Conservation (phyloP, 495 filamentous ascomycete species). For the Penicillium tannophilum region DNA sequence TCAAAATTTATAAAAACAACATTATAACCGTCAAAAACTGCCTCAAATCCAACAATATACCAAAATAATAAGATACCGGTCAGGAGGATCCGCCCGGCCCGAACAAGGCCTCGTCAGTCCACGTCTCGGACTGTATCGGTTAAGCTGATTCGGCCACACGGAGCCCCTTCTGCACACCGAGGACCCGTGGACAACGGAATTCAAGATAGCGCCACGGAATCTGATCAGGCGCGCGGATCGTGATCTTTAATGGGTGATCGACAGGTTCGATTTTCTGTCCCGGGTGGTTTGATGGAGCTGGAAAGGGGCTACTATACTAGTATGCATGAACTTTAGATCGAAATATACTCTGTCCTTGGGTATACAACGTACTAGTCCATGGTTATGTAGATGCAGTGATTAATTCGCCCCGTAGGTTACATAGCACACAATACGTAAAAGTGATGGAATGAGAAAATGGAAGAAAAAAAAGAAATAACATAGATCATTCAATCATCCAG, state of each 20-base stretch:
- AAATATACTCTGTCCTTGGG: too few species aligned
- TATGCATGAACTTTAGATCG: too few species aligned
- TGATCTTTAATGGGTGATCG: neutral
- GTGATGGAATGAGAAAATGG: neutral
- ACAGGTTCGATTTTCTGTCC: neutral
- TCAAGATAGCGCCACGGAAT: too few species aligned
- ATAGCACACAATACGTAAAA: neutral
- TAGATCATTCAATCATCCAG: neutral
- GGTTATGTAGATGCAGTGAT: too few species aligned
- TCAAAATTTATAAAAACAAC: neutral
- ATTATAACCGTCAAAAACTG: neutral
- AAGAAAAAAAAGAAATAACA: neutral
- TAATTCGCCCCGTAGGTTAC: neutral
- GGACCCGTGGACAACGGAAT: neutral
- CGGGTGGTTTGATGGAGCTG: neutral
- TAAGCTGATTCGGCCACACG: constrained; percentile 42
- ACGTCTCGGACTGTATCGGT: constrained; percentile 32
- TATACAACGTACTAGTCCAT: too few species aligned
- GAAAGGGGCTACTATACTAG: too few species aligned
- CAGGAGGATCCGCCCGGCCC: constrained; percentile 16
- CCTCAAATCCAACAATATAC: neutral
- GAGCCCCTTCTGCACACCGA: constrained; percentile 19
- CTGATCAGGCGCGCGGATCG: neutral
- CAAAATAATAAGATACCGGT: neutral
- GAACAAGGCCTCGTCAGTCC: constrained; percentile 4